phyloP scores from a whole-genome alignment of 106 monocot genomes.

The Platanthera zijinensis region DNA sequence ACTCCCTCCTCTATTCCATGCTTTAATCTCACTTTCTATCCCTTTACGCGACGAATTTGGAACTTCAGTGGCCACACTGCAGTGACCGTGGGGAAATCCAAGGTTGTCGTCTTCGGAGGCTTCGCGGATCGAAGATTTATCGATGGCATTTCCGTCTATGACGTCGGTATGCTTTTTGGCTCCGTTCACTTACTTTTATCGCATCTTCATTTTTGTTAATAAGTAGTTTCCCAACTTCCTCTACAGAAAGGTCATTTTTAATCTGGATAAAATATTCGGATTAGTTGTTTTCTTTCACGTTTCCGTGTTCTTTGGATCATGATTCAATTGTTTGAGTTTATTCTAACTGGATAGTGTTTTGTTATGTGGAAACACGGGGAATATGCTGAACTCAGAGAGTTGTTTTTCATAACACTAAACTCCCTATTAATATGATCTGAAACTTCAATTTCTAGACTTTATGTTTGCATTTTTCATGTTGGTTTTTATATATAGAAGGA shows the following conservation, averaged over 20 bases:
- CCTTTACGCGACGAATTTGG: constrained; percentile 1
- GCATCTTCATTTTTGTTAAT: neutral
- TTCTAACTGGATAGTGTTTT: neutral
- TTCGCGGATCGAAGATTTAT: constrained; percentile 77
- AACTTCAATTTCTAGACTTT: too few species aligned
- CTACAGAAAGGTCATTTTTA: neutral
- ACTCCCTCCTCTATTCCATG: neutral
- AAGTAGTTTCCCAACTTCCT: neutral
- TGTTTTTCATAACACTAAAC: too few species aligned
- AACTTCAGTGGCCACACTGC: constrained; percentile 81
- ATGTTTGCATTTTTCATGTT: too few species aligned
- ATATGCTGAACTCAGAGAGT: too few species aligned
- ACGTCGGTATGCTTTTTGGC: constrained; percentile 36
- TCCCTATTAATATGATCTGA: too few species aligned
- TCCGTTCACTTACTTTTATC: neutral
- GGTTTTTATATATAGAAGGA: too few species aligned
- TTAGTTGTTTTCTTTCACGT: neutral
- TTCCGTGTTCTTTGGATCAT: neutral
- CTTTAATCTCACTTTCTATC: neutral
- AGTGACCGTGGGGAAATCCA: constrained; percentile 74
- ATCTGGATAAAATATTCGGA: neutral
- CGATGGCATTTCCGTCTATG: constrained; percentile 62
- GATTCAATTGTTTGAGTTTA: neutral
- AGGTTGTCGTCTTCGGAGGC: constrained; percentile 83
- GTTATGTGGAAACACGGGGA: too few species aligned